Percentiles rank a stretch among this genome's conserved stretches.
phyloP scores from a whole-genome alignment of 2,329 filamentous ascomycete genomes.

The Fusarium dimerum region DNA sequence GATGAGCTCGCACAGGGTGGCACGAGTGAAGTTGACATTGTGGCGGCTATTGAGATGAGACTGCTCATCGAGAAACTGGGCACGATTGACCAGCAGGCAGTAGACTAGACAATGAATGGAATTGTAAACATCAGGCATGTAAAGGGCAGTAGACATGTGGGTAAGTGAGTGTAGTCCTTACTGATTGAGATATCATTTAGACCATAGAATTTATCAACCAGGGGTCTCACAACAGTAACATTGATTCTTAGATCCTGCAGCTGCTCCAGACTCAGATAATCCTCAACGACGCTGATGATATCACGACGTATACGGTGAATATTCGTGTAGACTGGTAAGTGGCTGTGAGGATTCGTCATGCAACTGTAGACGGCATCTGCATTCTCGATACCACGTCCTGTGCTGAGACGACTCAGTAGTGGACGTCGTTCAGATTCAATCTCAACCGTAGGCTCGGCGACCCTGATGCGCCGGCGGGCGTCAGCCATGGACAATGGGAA shows the following conservation, averaged over 20 bases:
- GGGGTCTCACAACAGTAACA: conserved; percentile 72
- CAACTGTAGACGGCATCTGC: conserved; percentile 51
- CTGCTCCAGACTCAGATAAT: conserved; percentile 70
- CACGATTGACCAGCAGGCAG: conserved; percentile 79
- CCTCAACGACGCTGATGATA: conserved; percentile 63
- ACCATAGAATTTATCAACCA: conserved; percentile 83
- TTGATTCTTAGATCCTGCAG: conserved; percentile 81
- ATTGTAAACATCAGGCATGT: neutral
- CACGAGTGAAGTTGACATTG: conserved; percentile 77
- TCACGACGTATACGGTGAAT: conserved; percentile 72
- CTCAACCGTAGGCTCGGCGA: conserved; percentile 24
- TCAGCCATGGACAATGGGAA: conserved; percentile 21
- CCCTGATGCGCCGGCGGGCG: conserved; percentile 32
- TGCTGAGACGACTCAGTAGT: conserved; percentile 35
- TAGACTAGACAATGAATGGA: conserved; percentile 57
- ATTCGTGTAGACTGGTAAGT: conserved; percentile 73
- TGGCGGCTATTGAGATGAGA: conserved; percentile 74
- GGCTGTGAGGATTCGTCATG: conserved; percentile 57
- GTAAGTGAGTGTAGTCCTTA: conserved; percentile 35
- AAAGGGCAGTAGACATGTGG: neutral
- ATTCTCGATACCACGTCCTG: conserved; percentile 27
- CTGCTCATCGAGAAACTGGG: conserved; percentile 78
- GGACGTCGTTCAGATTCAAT: conserved; percentile 36
- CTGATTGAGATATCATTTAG: conserved; percentile 77
- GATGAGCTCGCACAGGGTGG: conserved; percentile 77